Evolutionary conservation across 2,329 filamentous ascomycete genomes (phyloP).

Genomic region (Plectosphaerella plurivora): DNA sequence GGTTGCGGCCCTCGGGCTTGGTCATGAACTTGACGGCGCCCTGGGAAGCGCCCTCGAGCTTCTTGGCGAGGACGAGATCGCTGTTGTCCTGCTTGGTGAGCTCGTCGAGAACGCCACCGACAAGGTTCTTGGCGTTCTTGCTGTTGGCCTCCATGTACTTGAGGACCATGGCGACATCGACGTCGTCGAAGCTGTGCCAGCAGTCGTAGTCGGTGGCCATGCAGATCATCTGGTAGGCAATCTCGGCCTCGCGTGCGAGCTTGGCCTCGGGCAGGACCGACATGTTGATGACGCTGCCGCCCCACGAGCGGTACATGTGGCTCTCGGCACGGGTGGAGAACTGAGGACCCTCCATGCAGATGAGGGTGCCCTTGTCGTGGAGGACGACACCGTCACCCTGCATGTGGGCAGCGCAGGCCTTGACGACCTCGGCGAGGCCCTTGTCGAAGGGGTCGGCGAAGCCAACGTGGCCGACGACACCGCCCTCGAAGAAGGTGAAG

Average conservation of each 20-base stretch:
- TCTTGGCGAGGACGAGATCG: slow-evolving; percentile 74
- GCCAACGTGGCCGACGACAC: slow-evolving; percentile 88
- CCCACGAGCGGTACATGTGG: slow-evolving; percentile 91
- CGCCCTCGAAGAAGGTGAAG: slow-evolving; percentile 92
- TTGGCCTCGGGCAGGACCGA: slow-evolving; percentile 92
- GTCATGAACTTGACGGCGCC: slow-evolving; percentile 81
- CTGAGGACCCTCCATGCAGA: slow-evolving; percentile 99
- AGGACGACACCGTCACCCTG: slow-evolving; percentile 80
- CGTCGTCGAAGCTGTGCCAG: slow-evolving; percentile 81
- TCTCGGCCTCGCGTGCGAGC: slow-evolving; percentile 91
- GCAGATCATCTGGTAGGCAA: slow-evolving; percentile 97
- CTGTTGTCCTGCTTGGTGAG: slow-evolving; percentile 72
- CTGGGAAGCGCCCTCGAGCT: slow-evolving; percentile 71
- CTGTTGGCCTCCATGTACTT: slow-evolving; percentile 92
- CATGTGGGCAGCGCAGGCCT: slow-evolving; percentile 68
- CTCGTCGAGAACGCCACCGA: slow-evolving; percentile 83
- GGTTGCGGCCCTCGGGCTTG: slow-evolving; percentile 66
- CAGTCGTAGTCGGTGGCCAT: slow-evolving; percentile 99
- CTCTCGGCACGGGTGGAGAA: slow-evolving; percentile 96
- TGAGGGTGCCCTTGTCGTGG: slow-evolving; percentile 77
- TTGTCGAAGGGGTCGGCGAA: slow-evolving; percentile 95
- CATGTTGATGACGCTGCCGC: slow-evolving; percentile 97
- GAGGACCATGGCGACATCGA: slow-evolving; percentile 97
- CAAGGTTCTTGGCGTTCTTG: slow-evolving; percentile 78
- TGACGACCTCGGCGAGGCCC: slow-evolving; percentile 70